phyloP scores from a whole-genome alignment of 1,284 basidiomycete genomes.

The Cystobasidium slooffiae region DNA sequence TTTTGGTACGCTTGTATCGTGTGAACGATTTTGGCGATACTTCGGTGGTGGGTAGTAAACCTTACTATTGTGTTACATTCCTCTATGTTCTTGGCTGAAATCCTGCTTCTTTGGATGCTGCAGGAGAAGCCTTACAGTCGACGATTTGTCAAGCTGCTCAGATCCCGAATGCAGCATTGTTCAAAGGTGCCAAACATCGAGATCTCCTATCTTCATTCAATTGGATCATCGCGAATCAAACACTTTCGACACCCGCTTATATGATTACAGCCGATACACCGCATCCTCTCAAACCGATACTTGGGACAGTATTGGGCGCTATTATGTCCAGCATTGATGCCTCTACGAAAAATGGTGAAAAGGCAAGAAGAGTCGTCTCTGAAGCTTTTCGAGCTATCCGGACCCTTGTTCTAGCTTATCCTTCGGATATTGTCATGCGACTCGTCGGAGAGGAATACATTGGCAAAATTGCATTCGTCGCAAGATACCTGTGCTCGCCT shows the following conservation, averaged over 20 bases:
- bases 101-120: not conserved
- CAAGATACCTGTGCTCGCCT: slow-evolving; percentile 20
- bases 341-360: slow-evolving; percentile 37
- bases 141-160: slow-evolving; percentile 9
- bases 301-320: not conserved
- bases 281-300: slow-evolving; percentile 6
- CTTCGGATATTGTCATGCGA: not conserved
- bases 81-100: not conserved
- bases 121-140: slow-evolving; percentile 6
- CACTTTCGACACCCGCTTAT: not conserved
- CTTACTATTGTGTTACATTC: not conserved
- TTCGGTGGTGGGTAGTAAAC: slow-evolving; percentile 24
- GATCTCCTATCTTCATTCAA: slow-evolving; percentile 34
- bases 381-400: slow-evolving; percentile 34
- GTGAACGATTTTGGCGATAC: slow-evolving; percentile 32
- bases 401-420: slow-evolving; percentile 10
- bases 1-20: slow-evolving; percentile 26
- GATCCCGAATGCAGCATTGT: not conserved
- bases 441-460: not conserved
- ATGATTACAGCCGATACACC: not conserved
- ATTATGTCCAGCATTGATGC: slow-evolving; percentile 9
- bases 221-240: slow-evolving; percentile 39
- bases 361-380: slow-evolving; percentile 17
- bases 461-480: slow-evolving; percentile 27
- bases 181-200: slow-evolving; percentile 34